phyloP scores from a whole-genome alignment of 2,329 filamentous ascomycete species.

The Pseudocercospora musae region DNA sequence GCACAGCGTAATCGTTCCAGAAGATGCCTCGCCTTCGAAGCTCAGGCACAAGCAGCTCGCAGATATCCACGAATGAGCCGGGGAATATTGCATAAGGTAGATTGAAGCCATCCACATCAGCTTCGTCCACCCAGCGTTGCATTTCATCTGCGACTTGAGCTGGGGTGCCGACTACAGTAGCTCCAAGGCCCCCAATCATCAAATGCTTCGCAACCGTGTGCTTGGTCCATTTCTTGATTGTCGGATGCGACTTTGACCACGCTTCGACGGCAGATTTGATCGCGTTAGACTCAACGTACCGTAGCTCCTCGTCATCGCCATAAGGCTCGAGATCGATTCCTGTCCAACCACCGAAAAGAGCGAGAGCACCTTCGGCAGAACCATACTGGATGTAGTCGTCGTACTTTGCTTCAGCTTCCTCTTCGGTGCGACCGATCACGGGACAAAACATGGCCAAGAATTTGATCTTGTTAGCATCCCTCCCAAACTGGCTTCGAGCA shows the following conservation, averaged over 20 bases:
- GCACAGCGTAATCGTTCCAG: constrained; percentile 51
- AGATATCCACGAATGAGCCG: constrained; percentile 41
- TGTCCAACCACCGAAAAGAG: constrained; percentile 70
- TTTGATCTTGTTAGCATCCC: constrained; percentile 61
- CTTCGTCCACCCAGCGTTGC: constrained; percentile 63
- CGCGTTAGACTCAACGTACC: constrained; percentile 57
- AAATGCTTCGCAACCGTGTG: constrained; percentile 64
- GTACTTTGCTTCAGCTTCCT: constrained; percentile 62
- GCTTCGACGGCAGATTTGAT: constrained; percentile 53
- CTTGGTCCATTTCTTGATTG: constrained; percentile 64
- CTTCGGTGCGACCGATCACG: constrained; percentile 61
- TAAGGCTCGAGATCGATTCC: constrained; percentile 60
- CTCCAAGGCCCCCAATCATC: constrained; percentile 63
- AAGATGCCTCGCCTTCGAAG: constrained; percentile 56
- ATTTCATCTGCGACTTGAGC: constrained; percentile 62
- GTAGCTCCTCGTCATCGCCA: constrained; percentile 59
- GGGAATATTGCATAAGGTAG: constrained; percentile 37
- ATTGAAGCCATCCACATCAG: constrained; percentile 71
- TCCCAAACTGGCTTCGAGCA: constrained; percentile 50
- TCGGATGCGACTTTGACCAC: constrained; percentile 55
- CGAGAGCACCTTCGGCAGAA: constrained; percentile 61
- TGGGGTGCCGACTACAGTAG: constrained; percentile 61
- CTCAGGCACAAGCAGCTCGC: constrained; percentile 62
- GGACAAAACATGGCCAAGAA: constrained; percentile 64
- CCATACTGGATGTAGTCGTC: constrained; percentile 59